Percentiles rank a stretch among this genome's conserved stretches.
Evolutionary conservation across 2,329 filamentous ascomycete genomes (phyloP).

Genomic region (Thermomyces lanuginosus): DNA sequence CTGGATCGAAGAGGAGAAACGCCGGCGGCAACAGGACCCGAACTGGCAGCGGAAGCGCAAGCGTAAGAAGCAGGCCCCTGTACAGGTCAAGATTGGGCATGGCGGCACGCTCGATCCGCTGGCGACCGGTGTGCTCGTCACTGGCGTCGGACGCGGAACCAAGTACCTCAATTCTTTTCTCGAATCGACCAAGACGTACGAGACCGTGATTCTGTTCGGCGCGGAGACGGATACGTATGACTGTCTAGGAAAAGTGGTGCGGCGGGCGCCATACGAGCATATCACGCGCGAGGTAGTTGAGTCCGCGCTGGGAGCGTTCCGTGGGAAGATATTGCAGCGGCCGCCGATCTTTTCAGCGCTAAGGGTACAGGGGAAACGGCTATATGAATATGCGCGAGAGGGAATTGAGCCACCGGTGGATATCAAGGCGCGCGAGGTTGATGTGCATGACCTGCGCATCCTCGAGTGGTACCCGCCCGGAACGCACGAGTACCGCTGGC

Average conservation of each 20-base stretch:
- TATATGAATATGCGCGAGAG: conserved; percentile 91
- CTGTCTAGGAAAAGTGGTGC: conserved; percentile 64
- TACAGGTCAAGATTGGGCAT: conserved; percentile 89
- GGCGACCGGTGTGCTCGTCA: conserved; percentile 80
- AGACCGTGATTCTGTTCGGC: conserved; percentile 76
- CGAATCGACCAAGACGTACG: conserved; percentile 82
- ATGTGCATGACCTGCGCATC: conserved; percentile 61
- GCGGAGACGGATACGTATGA: conserved; percentile 90
- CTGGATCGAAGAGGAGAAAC: conserved; percentile 50
- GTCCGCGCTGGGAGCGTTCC: conserved; percentile 55
- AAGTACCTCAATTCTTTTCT: conserved; percentile 68
- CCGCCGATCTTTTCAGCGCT: conserved; percentile 87
- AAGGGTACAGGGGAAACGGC: conserved; percentile 80
- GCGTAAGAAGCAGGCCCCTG: conserved; percentile 41
- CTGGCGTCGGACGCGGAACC: conserved; percentile 75
- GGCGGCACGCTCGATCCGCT: conserved; percentile 89
- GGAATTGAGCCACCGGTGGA: conserved; percentile 73
- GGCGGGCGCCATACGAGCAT: conserved; percentile 58
- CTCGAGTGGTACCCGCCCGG: conserved; percentile 73
- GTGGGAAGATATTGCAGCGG: conserved; percentile 72
- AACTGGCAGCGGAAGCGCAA: conserved; percentile 45
- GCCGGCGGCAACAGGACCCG: conserved; percentile 39
- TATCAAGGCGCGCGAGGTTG: conserved; percentile 64
- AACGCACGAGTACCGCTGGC: conserved; percentile 63
- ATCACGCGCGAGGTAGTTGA: conserved; percentile 67